Evolutionary conservation across 2,329 filamentous ascomycete species (phyloP).

Genomic region (Botrytis porri): DNA sequence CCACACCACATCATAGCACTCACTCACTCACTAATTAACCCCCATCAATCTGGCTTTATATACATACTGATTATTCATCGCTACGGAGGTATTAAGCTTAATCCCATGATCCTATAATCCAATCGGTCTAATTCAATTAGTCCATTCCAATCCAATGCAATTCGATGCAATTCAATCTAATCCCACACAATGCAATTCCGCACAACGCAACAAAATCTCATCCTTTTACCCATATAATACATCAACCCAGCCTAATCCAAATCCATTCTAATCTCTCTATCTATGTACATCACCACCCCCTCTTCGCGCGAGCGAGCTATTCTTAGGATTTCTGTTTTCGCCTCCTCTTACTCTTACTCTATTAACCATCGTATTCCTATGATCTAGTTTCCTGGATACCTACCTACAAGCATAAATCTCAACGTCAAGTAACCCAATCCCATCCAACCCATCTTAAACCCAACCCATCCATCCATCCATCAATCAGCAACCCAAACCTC

Average conservation of each 20-base stretch:
- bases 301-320: not conserved
- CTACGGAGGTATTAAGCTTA: not conserved
- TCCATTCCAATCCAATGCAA: not conserved
- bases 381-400: not conserved
- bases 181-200: not conserved
- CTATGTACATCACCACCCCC: not conserved
- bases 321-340: not conserved
- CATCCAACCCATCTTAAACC: not conserved
- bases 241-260: not conserved
- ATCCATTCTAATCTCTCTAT: not conserved
- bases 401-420: not conserved
- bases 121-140: too few relatives aligned
- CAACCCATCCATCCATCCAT: not conserved
- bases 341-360: not conserved
- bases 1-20: too few relatives aligned
- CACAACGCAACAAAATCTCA: not conserved
- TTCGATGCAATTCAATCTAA: not conserved
- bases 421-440: not conserved
- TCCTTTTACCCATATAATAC: not conserved
- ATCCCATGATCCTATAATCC: not conserved
- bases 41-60: not conserved
- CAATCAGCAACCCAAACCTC: conserved; percentile 27
- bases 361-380: not conserved
- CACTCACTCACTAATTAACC: not conserved
- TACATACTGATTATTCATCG: not conserved